Evolutionary conservation across 352 stramenopile species (phyloP).

Genomic region (Pythium phragmiticola): DNA sequence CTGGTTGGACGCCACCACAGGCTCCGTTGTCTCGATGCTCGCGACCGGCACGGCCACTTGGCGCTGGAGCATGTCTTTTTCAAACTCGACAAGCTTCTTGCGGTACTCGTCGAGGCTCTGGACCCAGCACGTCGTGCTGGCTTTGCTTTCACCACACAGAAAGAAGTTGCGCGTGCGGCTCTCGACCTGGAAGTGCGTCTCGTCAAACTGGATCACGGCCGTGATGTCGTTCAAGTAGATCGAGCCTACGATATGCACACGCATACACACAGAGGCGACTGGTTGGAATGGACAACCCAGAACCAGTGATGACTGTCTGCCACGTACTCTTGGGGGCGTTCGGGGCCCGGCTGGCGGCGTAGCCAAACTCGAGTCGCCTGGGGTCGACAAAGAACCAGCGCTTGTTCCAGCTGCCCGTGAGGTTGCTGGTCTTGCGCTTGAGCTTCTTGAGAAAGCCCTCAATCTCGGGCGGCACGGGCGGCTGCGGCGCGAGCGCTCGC

Average conservation of each 20-base stretch:
- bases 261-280: too few relatives aligned
- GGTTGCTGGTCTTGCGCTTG: constrained; percentile 81
- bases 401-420: constrained; percentile 81
- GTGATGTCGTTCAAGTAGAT: constrained; percentile 88
- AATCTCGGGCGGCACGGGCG: constrained; percentile 67
- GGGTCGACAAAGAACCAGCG: constrained; percentile 86
- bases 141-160: constrained; percentile 82
- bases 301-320: background rate
- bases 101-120: constrained; percentile 81
- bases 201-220: constrained; percentile 82
- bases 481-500: constrained; percentile 33
- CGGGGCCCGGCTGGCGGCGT: constrained; percentile 47
- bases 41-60: background rate
- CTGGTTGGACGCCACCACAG: constrained; percentile 5
- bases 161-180: constrained; percentile 85
- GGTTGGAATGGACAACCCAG: too few relatives aligned
- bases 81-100: constrained; percentile 62
- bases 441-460: constrained; percentile 88
- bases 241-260: constrained; percentile 38
- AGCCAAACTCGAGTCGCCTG: constrained; percentile 74
- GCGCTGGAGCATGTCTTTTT: constrained; percentile 55
- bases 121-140: constrained; percentile 76
- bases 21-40: background rate
- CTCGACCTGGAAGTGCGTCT: constrained; percentile 85
- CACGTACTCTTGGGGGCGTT: constrained; percentile 47